Base-by-base conservation (phyloP, 1,139 yeast species). In the Meyerozyma guilliermondii region DNA sequence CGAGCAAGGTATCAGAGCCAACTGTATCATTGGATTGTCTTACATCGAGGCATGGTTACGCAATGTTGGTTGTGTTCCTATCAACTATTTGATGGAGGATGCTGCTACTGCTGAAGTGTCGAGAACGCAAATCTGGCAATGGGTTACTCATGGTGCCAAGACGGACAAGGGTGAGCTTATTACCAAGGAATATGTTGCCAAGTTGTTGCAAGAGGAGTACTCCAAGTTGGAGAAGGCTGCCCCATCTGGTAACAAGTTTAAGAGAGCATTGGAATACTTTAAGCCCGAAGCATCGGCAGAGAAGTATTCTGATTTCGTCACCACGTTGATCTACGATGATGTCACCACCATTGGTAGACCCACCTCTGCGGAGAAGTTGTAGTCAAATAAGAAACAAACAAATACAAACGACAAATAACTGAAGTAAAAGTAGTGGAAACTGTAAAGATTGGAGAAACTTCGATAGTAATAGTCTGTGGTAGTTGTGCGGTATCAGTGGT, bases 51-150 rank as follows among this genome's bases (percentile, higher is more conserved):
- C 91, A 35, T 85, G 92, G 92, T 77, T 85, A 57, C 76, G 88
- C 55, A 85, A 87, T 46, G 66, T 80, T 51, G 92, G 92, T 20
- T 82, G 89, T 69, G 89, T 85, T 46, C 91, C 94, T 54, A 83
- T 85, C 65, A 83, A 84, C 71, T 81, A 76, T 63, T 73, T 84
- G 66, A 85, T 85, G 94, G 94, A 85, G 67, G 92, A 85, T 58
- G 92, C 92, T 43, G 92, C 92, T 40, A 85, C 92, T 45, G 92
- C 92, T 43, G 94, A 85, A 64, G 92, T 85, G 34, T 83, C 91
- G 28, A 80, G 94, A 63, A 78, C 87, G 34, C 89, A 83, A 66
- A 75, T 85, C 54, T 81, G 86, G 80, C 91, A 85, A 64, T 85
- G 92, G 92, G 88, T 84, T 48, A 81, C 81, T 51, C 92, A 85